Base-by-base conservation (phyloP, 2,329 filamentous ascomycete genomes). In the Scolecobasidium constrictum region DNA sequence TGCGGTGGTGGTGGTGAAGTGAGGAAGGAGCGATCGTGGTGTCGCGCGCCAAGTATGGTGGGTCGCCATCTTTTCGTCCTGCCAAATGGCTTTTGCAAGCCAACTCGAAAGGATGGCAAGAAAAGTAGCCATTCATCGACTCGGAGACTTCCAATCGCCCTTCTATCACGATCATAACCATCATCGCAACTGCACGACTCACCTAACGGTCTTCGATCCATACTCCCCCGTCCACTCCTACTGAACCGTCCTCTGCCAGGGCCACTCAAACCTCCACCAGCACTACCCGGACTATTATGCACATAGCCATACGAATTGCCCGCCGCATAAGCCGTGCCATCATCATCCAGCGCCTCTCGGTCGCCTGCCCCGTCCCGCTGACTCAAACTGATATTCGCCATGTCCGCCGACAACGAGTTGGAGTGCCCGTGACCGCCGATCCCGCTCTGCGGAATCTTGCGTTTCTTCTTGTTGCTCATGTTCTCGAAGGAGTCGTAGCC, bases 401-500 rank as follows among this genome's bases (percentile, higher is more conserved):
- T 68, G 50, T 83, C 79, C 20, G 75, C 71, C 13, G 77, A 77
- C 40, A 83, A 61, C 44, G 68, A 66, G 28, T 53, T 50, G 49
- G 69, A 68, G 48, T 69, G 64, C 9, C 34, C 34, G 17, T 18
- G 9, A 33, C 66, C 75, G 12, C 78, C 70, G 53, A 85, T 83
- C 15, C 85, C 83, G 7, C 86, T 86, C 0, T 87, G 87, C 0
- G 92, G 92, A 28, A 98, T 96, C 65, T 98, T 98, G 52, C 92
- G 77, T 64, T 98, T 96, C 69, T 96, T 98, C 65, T 98, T 98
- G 60, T 98, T 98, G 61, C 94, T 96, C 26, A 86, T 94, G 55
- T 96, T 96, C 62, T 98, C 92, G 54, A 95, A 94, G 5, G 86
- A 92, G 61, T 98, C 92, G 60, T 96, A 96, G 12, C 88, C 87